Conservation (phyloP, 345 rosid species). For the Eucalyptus camaldulensis region DNA sequence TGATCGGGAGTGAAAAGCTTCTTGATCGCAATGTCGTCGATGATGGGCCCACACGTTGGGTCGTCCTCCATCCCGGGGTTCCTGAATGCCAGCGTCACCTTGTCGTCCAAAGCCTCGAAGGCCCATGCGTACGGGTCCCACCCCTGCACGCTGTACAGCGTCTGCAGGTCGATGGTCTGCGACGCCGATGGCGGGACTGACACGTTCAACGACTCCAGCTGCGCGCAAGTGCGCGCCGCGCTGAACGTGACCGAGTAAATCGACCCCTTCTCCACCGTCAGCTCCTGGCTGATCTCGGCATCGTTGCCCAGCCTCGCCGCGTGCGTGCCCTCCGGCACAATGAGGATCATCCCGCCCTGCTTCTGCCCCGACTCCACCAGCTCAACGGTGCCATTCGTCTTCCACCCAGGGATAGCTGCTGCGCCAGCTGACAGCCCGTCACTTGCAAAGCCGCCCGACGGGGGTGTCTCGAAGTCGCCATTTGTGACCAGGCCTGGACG, state of each 20-base stretch:
- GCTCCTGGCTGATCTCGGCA: conserved; percentile 86
- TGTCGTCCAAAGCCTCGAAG: conserved; percentile 68
- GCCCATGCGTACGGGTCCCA: conserved; percentile 99
- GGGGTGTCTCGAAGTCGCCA: conserved; percentile 76
- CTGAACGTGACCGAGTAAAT: conserved; percentile 81
- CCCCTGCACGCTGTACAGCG: conserved; percentile 84
- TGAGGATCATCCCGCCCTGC: conserved; percentile 96
- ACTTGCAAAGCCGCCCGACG: conserved; percentile 55
- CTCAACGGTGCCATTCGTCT: conserved; percentile 61
- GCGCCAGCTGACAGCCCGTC: conserved; percentile 38
- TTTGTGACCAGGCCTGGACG: conserved; percentile 52
- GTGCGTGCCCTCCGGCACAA: conserved; percentile 77
- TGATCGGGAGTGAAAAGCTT: conserved; percentile 73
- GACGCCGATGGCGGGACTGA: conserved; percentile 64
- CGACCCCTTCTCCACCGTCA: conserved; percentile 77
- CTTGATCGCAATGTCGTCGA: conserved; percentile 81
- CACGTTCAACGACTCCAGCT: conserved; percentile 83
- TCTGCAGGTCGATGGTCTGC: conserved; percentile 78
- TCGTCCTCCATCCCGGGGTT: conserved; percentile 98
- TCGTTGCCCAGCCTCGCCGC: conserved; percentile 89
- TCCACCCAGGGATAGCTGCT: conserved; percentile 63
- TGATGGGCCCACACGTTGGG: conserved; percentile 95
- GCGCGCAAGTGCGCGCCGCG: conserved; percentile 99
- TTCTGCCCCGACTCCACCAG: conserved; percentile 71
- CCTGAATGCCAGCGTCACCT: conserved; percentile 37